phyloP scores from a whole-genome alignment of 1,284 basidiomycete species.

The Bondarzewia mesenterica region DNA sequence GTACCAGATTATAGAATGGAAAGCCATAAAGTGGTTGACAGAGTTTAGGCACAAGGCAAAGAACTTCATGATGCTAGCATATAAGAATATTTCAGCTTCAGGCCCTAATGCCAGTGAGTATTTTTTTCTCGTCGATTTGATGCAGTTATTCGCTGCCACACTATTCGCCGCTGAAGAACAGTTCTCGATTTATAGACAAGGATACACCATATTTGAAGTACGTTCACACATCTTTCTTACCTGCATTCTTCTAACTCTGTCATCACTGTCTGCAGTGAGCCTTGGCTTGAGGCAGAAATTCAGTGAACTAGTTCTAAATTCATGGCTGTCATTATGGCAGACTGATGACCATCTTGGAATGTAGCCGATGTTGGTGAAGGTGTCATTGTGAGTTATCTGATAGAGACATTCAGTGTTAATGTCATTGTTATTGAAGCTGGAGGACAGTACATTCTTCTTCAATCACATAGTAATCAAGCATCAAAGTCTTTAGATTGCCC shows the following conservation, averaged over 20 bases:
- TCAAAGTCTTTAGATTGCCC: no score
- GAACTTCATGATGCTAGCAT: slow-evolving; percentile 84
- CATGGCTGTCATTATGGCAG: no score
- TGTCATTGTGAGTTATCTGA: no score
- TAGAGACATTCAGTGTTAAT: no score
- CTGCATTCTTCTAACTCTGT: not conserved
- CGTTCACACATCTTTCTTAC: not conserved
- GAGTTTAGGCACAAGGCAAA: slow-evolving; percentile 71
- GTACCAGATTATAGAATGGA: slow-evolving; percentile 85
- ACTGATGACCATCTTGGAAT: no score
- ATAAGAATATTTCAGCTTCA: slow-evolving; percentile 88
- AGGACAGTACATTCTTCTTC: no score
- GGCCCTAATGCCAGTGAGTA: slow-evolving; percentile 73
- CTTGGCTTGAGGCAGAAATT: no score
- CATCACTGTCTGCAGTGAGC: slow-evolving; percentile 32
- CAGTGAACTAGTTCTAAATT: no score
- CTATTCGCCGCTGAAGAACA: slow-evolving; percentile 73
- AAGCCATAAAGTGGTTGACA: slow-evolving; percentile 80
- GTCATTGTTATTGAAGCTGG: no score
- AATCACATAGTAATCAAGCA: no score
- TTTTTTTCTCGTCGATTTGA: not conserved
- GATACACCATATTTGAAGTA: slow-evolving; percentile 80
- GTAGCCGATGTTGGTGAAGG: no score
- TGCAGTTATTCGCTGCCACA: slow-evolving; percentile 72
- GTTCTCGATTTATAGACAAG: slow-evolving; percentile 67